A percentile compares a stretch with the other conserved stretches of the same genome.
Evolutionary conservation across 1,284 basidiomycete species (phyloP).

Genomic region (Pterula multifida): DNA sequence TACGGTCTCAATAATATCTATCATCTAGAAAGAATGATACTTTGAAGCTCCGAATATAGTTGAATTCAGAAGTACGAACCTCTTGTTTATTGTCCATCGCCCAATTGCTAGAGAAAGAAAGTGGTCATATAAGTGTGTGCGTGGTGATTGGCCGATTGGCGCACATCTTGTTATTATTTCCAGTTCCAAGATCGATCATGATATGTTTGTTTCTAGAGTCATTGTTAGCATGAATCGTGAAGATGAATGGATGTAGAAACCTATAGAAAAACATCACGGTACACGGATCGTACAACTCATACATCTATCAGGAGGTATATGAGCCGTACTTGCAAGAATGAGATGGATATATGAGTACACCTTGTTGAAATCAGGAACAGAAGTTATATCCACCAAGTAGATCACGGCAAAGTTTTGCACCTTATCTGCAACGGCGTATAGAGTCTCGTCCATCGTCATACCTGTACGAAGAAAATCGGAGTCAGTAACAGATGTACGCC

Average conservation of each 20-base stretch:
- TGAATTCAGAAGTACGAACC: slow-evolving; percentile 28
- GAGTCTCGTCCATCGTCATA: slow-evolving; percentile 99
- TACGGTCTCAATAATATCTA: slow-evolving; percentile 97
- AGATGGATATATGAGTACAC: slow-evolving; percentile 27
- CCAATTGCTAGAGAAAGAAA: slow-evolving; percentile 64
- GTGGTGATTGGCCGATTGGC: slow-evolving; percentile 18
- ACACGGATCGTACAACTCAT: slow-evolving; percentile 88
- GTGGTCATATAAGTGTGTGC: slow-evolving; percentile 2
- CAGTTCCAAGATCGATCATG: slow-evolving; percentile 98
- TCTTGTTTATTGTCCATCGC: slow-evolving; percentile 96
- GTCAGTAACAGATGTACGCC: background rate
- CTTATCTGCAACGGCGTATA: slow-evolving; percentile 87
- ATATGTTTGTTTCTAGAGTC: slow-evolving; percentile 87
- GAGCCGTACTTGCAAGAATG: background rate
- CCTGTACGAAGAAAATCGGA: background rate
- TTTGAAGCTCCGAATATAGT: background rate
- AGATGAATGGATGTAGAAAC: slow-evolving; percentile 31
- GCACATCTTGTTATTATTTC: slow-evolving; percentile 99
- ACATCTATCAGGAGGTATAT: slow-evolving; percentile 51
- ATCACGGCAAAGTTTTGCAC: slow-evolving; percentile 98
- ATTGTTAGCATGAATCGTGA: slow-evolving; percentile 1
- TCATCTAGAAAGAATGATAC: slow-evolving; percentile 44
- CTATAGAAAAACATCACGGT: slow-evolving; percentile 98
- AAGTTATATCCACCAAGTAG: slow-evolving; percentile 91
- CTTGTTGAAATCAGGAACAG: slow-evolving; percentile 99